Conservation (phyloP, 225 moss, liverwort and hornwort genomes). For the Pseudisothecium myosuroides region DNA sequence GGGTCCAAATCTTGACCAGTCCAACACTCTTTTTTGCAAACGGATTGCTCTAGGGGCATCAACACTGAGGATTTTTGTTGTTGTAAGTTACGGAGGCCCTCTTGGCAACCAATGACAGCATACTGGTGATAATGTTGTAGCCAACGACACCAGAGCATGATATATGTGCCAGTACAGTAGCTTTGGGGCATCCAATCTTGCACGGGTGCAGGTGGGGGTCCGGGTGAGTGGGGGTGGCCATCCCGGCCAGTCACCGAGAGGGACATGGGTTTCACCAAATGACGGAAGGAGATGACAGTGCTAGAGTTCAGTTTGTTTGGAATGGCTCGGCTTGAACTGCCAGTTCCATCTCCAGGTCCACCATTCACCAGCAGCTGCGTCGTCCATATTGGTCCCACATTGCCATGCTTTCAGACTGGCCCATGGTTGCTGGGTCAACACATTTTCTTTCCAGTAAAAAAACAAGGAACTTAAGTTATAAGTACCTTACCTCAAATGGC, state of each 20-base stretch:
- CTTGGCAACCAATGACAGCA: not conserved
- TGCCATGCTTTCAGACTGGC: not conserved
- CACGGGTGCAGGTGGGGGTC: too few relatives aligned
- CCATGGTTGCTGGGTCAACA: not conserved
- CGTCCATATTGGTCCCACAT: not conserved
- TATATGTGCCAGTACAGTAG: not conserved
- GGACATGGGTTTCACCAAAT: not conserved
- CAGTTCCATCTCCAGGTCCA: not conserved
- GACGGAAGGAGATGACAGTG: not conserved
- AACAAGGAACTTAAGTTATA: not conserved
- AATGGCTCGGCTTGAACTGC: not conserved
- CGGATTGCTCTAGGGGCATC: not conserved
- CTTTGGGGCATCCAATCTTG: not conserved
- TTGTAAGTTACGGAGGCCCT: not conserved
- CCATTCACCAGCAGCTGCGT: not conserved
- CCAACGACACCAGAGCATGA: not conserved
- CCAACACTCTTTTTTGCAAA: not conserved
- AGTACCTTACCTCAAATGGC: not conserved
- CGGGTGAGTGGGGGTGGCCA: not conserved
- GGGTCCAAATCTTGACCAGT: not conserved
- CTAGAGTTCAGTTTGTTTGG: not conserved
- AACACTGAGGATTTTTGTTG: not conserved
- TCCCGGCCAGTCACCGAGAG: not conserved
- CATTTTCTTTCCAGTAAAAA: not conserved
- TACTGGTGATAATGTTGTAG: not conserved